These are phyloP conservation scores for Leishmania tarentolae DNA, from an alignment of 208 protist genomes.

Conservation along the genomic window DNA sequence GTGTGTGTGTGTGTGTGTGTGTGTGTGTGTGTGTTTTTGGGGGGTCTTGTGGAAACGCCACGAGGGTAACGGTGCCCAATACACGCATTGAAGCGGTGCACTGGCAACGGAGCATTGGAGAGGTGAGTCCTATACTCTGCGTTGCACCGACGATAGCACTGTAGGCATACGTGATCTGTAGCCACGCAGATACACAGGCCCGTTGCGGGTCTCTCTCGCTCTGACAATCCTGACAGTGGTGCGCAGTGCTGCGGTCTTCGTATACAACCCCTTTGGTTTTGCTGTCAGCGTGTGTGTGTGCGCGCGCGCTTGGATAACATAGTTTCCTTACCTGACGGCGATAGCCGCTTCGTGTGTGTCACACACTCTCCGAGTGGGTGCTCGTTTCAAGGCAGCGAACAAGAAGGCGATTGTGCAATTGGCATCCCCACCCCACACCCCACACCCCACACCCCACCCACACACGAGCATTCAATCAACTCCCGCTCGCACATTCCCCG, in stretches of 20 bases:
- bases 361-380: too few relatives aligned
- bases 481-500: neutral
- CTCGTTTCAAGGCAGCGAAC: neutral
- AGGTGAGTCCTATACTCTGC: constrained; percentile 2
- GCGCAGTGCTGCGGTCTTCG: neutral
- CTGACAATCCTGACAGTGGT: neutral
- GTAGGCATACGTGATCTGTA: neutral
- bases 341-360: neutral
- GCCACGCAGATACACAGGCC: neutral
- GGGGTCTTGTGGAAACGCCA: neutral
- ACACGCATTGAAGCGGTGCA: neutral
- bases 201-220: neutral
- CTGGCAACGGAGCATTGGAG: neutral
- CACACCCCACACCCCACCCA: neutral
- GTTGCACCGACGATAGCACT: too few relatives aligned
- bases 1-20: too few relatives aligned
- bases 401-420: neutral
- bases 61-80: neutral
- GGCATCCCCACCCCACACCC: neutral
- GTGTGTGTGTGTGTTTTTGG: too few relatives aligned
- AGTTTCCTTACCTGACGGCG: neutral
- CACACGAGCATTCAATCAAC: neutral
- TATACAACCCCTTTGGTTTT: neutral
- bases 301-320: too few relatives aligned
- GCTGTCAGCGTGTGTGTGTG: neutral